phyloP scores from a whole-genome alignment of 257 asterid species.

The Solanum peruvianum region DNA sequence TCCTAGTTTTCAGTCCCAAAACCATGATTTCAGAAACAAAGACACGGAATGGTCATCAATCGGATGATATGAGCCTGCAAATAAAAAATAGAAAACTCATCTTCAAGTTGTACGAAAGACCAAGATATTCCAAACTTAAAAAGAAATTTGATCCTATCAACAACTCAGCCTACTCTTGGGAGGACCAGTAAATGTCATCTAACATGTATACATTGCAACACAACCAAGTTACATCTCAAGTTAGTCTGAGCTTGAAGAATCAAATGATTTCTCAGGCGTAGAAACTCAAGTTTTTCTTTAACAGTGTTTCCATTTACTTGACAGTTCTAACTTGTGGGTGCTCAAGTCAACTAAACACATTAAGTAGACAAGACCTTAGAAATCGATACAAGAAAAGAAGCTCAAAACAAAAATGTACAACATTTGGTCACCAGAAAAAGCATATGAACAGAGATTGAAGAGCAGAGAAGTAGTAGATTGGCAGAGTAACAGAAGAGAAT shows the following conservation, averaged over 20 bases:
- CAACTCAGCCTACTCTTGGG: not conserved
- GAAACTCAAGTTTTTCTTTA: not conserved
- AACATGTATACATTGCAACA: not conserved
- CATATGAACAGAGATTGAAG: not conserved
- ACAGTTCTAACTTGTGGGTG: not conserved
- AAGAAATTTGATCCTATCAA: not conserved
- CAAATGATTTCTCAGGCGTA: not conserved
- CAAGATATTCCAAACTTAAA: not conserved
- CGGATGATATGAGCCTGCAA: not conserved
- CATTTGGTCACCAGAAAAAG: not conserved
- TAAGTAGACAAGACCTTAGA: not conserved
- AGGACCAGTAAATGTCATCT: not conserved
- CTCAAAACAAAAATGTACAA: not conserved
- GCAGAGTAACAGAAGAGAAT: not conserved
- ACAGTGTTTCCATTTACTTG: not conserved
- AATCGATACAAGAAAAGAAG: not conserved
- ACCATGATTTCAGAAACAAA: conserved; percentile 45
- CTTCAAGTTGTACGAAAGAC: not conserved
- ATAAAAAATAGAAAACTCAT: not conserved
- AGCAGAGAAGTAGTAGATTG: not conserved
- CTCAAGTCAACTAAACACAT: not conserved
- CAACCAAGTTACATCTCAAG: not conserved
- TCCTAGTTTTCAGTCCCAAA: conserved; percentile 55
- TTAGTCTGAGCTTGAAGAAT: not conserved
- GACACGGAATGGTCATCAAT: not conserved